Conservation (phyloP, 148 eudicot species). For the Arbutus unedo region DNA sequence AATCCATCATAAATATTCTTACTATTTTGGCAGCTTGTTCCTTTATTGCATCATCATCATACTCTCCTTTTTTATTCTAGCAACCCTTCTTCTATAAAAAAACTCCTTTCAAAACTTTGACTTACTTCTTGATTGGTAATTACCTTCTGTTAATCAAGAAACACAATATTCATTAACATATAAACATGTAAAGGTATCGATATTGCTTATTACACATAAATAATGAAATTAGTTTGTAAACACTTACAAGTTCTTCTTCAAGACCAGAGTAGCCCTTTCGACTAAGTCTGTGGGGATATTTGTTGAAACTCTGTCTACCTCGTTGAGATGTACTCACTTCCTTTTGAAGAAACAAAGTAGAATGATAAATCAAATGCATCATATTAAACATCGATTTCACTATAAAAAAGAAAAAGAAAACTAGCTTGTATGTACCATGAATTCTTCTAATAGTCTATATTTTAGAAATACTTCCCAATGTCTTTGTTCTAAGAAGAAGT, state of each 20-base stretch:
- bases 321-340: neutral
- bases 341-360: neutral
- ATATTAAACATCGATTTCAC: neutral
- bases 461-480: neutral
- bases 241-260: neutral
- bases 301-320: neutral
- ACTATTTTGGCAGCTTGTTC: neutral
- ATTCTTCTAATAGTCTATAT: neutral
- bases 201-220: neutral
- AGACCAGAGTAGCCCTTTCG: neutral
- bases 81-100: neutral
- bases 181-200: neutral
- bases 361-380: neutral
- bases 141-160: neutral
- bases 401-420: neutral
- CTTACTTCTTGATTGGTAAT: neutral
- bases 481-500: neutral
- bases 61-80: neutral
- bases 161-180: neutral
- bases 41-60: neutral
- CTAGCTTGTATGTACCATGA: neutral
- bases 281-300: neutral
- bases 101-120: neutral
- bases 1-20: neutral
- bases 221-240: neutral